Conservation (phyloP, 441 rosid genomes). For the Adansonia grandidieri region DNA sequence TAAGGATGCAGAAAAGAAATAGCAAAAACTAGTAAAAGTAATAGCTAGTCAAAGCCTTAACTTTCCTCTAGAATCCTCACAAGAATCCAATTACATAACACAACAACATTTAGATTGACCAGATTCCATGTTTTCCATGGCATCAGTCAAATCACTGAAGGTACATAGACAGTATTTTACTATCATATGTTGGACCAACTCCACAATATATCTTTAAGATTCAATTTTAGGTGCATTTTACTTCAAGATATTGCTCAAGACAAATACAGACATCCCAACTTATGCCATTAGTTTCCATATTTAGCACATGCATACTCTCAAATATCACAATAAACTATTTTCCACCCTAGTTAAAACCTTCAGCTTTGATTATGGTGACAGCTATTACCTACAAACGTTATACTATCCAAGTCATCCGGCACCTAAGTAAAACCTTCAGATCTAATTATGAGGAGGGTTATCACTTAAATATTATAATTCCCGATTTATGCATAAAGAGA, state of each 20-base stretch:
- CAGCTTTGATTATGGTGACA: background rate
- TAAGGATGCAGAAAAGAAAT: constrained; percentile 6
- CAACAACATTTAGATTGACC: constrained; percentile 11
- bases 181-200: background rate
- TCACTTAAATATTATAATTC: background rate
- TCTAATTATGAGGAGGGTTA: background rate
- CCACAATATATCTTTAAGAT: constrained; percentile 12
- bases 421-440: background rate
- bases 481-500: background rate
- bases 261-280: background rate
- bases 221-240: constrained; percentile 7
- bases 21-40: background rate
- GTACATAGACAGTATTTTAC: background rate
- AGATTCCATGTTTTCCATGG: background rate
- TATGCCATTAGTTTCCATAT: background rate
- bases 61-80: background rate
- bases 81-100: background rate
- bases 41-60: background rate
- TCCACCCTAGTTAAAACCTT: background rate
- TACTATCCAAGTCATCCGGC: constrained; percentile 4
- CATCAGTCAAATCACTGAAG: constrained; percentile 17
- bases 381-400: constrained; percentile 7
- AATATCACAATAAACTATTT: background rate
- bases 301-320: background rate
- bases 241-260: constrained; percentile 4